Evolutionary conservation across 2,329 filamentous ascomycete species (phyloP).

Genomic region (Fusarium decemcellulare): DNA sequence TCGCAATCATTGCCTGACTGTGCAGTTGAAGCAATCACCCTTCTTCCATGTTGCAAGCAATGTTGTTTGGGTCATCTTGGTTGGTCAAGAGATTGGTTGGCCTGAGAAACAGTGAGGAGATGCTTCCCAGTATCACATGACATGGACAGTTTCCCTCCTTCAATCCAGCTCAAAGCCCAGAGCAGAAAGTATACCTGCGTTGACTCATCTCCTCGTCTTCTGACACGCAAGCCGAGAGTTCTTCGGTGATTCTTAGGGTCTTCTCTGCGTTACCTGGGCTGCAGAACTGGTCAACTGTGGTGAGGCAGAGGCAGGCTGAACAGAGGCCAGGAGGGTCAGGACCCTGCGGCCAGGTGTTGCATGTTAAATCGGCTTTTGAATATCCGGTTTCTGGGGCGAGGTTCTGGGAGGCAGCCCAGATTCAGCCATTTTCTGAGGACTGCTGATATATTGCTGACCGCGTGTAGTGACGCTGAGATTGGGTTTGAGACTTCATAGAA

Average conservation of each 20-base stretch:
- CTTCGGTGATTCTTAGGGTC: neutral
- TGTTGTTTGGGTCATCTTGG: neutral
- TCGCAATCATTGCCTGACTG: conserved; percentile 11
- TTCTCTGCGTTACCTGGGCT: conserved; percentile 17
- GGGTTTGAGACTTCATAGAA: neutral
- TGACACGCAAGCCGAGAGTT: conserved; percentile 1
- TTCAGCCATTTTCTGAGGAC: neutral
- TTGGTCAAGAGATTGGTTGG: neutral
- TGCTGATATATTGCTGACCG: too few relatives aligned
- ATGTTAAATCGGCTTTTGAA: conserved; percentile 11
- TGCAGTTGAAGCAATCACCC: neutral
- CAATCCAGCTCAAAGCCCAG: neutral
- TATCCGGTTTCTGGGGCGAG: conserved; percentile 22
- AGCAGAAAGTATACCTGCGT: neutral
- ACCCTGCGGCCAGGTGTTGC: conserved; percentile 4
- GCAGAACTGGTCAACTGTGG: conserved; percentile 18
- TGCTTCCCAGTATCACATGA: neutral
- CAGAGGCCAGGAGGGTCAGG: conserved; percentile 5
- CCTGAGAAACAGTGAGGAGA: neutral
- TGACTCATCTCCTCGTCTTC: neutral
- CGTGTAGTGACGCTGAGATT: too few relatives aligned
- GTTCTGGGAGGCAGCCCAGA: conserved; percentile 18
- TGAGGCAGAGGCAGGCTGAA: neutral
- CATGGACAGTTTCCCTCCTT: neutral
- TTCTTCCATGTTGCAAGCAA: neutral